Evolutionary conservation across 2,329 filamentous ascomycete genomes (phyloP).

Genomic region (Penicillium sp.): DNA sequence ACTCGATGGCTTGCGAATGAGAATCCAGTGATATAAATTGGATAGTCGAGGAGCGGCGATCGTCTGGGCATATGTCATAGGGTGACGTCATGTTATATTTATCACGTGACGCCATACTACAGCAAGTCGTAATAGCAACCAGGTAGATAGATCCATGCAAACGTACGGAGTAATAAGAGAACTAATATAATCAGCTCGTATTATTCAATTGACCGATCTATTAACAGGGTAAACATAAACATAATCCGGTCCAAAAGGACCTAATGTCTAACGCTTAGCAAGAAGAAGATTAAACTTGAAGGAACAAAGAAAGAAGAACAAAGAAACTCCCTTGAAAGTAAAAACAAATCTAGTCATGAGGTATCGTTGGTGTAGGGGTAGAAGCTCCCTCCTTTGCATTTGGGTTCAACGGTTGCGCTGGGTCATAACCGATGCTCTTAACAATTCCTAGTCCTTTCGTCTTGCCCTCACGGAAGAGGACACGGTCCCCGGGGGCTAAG

Average conservation of each 20-base stretch:
- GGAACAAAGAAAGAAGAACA: not conserved
- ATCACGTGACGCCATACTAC: constrained; percentile 4
- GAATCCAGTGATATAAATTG: not conserved
- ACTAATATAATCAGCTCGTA: not conserved
- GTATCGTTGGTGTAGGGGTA: not conserved
- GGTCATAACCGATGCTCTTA: constrained; percentile 85
- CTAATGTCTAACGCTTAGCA: not conserved
- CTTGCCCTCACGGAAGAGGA: constrained; percentile 89
- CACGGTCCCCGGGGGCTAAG: constrained; percentile 78
- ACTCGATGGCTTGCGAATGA: constrained; percentile 4
- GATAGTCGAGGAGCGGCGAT: constrained; percentile 1
- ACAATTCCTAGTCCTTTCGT: constrained; percentile 96
- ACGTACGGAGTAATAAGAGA: not conserved
- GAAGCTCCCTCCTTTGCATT: constrained; percentile 30
- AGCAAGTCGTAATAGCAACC: not conserved
- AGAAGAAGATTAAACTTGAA: not conserved
- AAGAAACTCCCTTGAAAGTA: not conserved
- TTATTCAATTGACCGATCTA: not conserved
- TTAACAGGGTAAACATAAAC: not conserved
- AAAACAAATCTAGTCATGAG: not conserved
- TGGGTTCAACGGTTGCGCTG: constrained; percentile 52
- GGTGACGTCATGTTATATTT: not conserved
- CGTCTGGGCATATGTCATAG: constrained; percentile 11
- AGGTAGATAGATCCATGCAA: not conserved
- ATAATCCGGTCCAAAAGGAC: not conserved